Conservation (phyloP, 176 grass and related monocot genomes). For the Zea mays region Zm-B73-REFERENCE-NAM-5.0 NC_050098.1:128794501-128795000, state of each 20-base stretch:
- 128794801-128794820: conserved; percentile 5
- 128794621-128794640: neutral
- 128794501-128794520: conserved; percentile 50
- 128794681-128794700: conserved; percentile 19
- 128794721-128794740: neutral
- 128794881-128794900: neutral
- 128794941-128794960: neutral
- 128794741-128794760: neutral
- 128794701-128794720: conserved; percentile 5
- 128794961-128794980: neutral
- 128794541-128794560: conserved; percentile 45
- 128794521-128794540: conserved; percentile 28
- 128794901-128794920: neutral
- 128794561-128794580: conserved; percentile 5
- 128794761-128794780: conserved; percentile 2
- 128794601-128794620: neutral
- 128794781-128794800: conserved; percentile 31
- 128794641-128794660: conserved; percentile 5
- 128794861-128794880: conserved; percentile 17
- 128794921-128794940: conserved; percentile 1
- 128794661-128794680: conserved; percentile 31
- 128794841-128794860: conserved; percentile 21
- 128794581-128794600: neutral
- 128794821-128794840: neutral
- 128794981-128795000: conserved; percentile 15